phyloP scores from a whole-genome alignment of 768 basidiomycete genomes.

The Wakefieldia striispora region DNA sequence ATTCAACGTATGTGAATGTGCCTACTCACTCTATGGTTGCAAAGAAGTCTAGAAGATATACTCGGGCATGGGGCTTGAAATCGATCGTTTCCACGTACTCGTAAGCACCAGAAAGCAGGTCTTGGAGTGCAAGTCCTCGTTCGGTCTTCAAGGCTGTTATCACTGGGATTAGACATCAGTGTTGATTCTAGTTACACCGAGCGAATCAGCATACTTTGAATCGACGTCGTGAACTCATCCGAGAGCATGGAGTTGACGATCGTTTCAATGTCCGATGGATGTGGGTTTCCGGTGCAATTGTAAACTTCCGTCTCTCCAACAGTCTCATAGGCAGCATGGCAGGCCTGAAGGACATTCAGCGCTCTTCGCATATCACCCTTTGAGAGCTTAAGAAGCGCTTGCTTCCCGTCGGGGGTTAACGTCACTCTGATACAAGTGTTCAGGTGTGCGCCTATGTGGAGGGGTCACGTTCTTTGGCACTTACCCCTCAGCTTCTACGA shows the following conservation, averaged over 20 bases:
- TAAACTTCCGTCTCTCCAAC: constrained; percentile 91
- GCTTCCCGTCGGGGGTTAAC: constrained; percentile 80
- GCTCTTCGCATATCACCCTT: constrained; percentile 98
- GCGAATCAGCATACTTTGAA: constrained; percentile 55
- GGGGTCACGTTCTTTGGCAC: constrained; percentile 17
- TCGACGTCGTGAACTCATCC: constrained; percentile 92
- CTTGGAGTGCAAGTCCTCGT: constrained; percentile 91
- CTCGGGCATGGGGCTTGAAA: constrained; percentile 78
- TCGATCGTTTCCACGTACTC: constrained; percentile 88
- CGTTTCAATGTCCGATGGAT: constrained; percentile 90
- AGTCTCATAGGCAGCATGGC: constrained; percentile 92
- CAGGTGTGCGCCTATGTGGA: background rate
- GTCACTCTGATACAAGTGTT: constrained; percentile 60
- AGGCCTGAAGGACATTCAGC: constrained; percentile 94
- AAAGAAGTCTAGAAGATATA: constrained; percentile 89
- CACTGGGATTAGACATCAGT: constrained; percentile 48
- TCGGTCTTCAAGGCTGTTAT: constrained; percentile 86
- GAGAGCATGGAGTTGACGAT: constrained; percentile 95
- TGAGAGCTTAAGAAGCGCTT: constrained; percentile 89
- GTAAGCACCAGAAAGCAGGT: constrained; percentile 87
- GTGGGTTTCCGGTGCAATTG: constrained; percentile 95
- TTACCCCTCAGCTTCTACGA: constrained; percentile 84
- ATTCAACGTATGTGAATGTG: background rate
- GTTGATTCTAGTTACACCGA: background rate
- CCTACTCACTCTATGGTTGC: constrained; percentile 89